These are phyloP conservation scores for Hirschioporus abietinus DNA, from an alignment of 768 basidiomycete species.

Conservation along the genomic window DNA sequence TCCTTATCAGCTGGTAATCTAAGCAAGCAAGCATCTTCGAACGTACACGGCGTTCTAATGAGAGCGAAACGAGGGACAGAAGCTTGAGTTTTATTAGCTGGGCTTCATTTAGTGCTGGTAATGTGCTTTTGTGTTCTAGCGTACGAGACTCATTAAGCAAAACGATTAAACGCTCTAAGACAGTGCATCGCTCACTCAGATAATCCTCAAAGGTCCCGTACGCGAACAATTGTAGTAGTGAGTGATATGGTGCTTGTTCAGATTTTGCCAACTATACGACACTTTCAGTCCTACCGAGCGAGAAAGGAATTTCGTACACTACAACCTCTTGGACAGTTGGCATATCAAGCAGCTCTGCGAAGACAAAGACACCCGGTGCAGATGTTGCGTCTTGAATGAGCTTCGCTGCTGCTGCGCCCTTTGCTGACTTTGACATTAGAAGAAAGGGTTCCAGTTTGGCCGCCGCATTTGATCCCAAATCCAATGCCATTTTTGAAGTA, in stretches of 20 bases:
- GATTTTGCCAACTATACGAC: conserved; percentile 53
- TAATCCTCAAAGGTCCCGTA: conserved; percentile 87
- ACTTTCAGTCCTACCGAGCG: background rate
- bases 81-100: conserved; percentile 90
- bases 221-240: conserved; percentile 80
- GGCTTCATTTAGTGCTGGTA: conserved; percentile 63
- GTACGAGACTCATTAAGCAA: background rate
- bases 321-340: conserved; percentile 81
- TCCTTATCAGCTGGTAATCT: conserved; percentile 4
- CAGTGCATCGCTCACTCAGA: conserved; percentile 44
- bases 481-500: conserved; percentile 34
- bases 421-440: conserved; percentile 86
- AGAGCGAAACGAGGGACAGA: conserved; percentile 84
- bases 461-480: conserved; percentile 55
- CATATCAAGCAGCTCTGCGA: conserved; percentile 79
- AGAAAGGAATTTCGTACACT: conserved; percentile 2
- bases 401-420: conserved; percentile 90
- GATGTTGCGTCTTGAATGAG: conserved; percentile 81
- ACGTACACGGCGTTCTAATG: conserved; percentile 69
- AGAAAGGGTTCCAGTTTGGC: conserved; percentile 84
- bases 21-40: conserved; percentile 3
- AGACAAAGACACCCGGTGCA: conserved; percentile 89
- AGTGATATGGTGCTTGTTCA: conserved; percentile 56
- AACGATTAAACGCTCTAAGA: conserved; percentile 2
- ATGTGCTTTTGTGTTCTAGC: conserved; percentile 57